Evolutionary conservation across 805 yeast species (phyloP).

Genomic region (Candida khao-thaluensis): DNA sequence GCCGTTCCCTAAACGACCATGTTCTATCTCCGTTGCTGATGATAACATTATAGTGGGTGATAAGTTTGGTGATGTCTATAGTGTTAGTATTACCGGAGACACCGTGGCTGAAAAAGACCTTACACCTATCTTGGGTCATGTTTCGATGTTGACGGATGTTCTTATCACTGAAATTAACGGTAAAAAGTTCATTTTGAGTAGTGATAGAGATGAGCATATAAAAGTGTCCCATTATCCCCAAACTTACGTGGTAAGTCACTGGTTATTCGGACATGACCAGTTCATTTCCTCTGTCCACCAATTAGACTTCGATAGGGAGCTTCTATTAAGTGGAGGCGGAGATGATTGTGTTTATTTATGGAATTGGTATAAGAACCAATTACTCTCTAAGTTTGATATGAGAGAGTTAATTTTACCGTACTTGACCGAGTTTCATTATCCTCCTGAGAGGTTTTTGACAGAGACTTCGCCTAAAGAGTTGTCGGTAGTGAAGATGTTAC

Average conservation of each 20-base stretch:
- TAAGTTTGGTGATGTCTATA: constrained; percentile 93
- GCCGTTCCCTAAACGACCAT: constrained; percentile 89
- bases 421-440: constrained; percentile 57
- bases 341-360: constrained; percentile 72
- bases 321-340: constrained; percentile 87
- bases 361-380: constrained; percentile 64
- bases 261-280: constrained; percentile 83
- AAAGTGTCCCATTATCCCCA: constrained; percentile 79
- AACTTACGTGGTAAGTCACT: constrained; percentile 72
- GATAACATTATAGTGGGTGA: constrained; percentile 70
- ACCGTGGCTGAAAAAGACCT: constrained; percentile 42
- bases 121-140: constrained; percentile 88
- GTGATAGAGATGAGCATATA: constrained; percentile 96
- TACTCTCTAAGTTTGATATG: constrained; percentile 51
- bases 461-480: constrained; percentile 51
- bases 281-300: constrained; percentile 69
- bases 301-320: constrained; percentile 48
- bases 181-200: constrained; percentile 61
- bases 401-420: constrained; percentile 37
- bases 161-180: constrained; percentile 38
- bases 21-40: constrained; percentile 62
- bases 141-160: constrained; percentile 90
- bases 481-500: constrained; percentile 35
- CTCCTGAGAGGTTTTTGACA: constrained; percentile 63
- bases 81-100: constrained; percentile 44